These are phyloP conservation scores for Ramaria sp. DNA, from an alignment of 768 basidiomycete genomes.

Conservation along the genomic window DNA sequence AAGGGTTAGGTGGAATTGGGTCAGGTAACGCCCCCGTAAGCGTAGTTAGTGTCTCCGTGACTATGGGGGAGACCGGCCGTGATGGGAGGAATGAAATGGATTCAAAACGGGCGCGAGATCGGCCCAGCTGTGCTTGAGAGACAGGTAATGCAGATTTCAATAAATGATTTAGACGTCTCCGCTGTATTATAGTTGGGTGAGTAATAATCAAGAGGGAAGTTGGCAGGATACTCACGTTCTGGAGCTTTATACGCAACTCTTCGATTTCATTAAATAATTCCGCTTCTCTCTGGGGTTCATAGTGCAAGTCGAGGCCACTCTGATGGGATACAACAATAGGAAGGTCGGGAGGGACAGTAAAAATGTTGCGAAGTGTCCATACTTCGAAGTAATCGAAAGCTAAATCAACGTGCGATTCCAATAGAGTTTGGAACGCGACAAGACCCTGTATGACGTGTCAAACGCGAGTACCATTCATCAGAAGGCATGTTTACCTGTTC, in stretches of 20 bases:
- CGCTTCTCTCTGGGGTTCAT: slow-evolving; percentile 33
- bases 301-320: slow-evolving; percentile 53
- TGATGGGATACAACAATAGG: slow-evolving; percentile 73
- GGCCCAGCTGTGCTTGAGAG: slow-evolving; percentile 35
- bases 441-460: slow-evolving; percentile 57
- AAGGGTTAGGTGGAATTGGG: slow-evolving; percentile 25
- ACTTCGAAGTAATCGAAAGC: slow-evolving; percentile 90
- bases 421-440: slow-evolving; percentile 77
- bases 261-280: slow-evolving; percentile 58
- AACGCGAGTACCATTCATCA: not conserved
- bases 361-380: slow-evolving; percentile 84
- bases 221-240: slow-evolving; percentile 42
- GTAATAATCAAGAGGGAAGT: slow-evolving; percentile 4
- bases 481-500: slow-evolving; percentile 31
- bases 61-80: not conserved
- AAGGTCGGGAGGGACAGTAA: slow-evolving; percentile 58
- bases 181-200: slow-evolving; percentile 27
- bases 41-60: not conserved
- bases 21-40: slow-evolving; percentile 20
- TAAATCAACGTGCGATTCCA: slow-evolving; percentile 81
- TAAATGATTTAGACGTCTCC: slow-evolving; percentile 52
- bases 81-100: slow-evolving; percentile 38
- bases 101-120: slow-evolving; percentile 33
- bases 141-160: slow-evolving; percentile 41
- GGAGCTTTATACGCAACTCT: slow-evolving; percentile 51